Evolutionary conservation across 495 filamentous ascomycete species (phyloP), one percentile per base, ranked within the genome.

Genomic region (Xylaria flabelliformis): DNA sequence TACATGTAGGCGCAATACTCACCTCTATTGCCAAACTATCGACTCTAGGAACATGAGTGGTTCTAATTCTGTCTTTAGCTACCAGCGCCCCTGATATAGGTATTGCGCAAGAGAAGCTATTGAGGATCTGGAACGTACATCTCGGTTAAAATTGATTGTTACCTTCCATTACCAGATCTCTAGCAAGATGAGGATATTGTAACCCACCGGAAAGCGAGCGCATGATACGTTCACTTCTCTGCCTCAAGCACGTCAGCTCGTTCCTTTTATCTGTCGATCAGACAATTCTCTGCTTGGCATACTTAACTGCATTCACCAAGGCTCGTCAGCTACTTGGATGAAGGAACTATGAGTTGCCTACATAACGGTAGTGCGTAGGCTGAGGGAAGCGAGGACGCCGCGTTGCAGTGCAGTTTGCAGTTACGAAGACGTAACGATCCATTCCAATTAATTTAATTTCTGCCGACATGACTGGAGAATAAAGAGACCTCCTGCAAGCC

Each of bases 391-490:
- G 32, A 56, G 13, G 63, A 72, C 39, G 61, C 63, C 36, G 58
- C 64, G 70, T 72, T 72, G 32, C 70, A 72, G 51, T 72, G 70
- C 70, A 67, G 70, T 67, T 59, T 67, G 70, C 70, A 67, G 70
- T 66, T 59, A 72, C 70, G 69, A 68, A 36, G 67, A 77, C 61
- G 75, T 76, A 77, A 76, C 75, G 65, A 77, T 79, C 75, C 75
- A 75, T 75, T 58, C 58, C 70, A 73, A 65, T 76, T 79, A 75
- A 79, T 77, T 39, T 76, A 77, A 73, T 71, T 71, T 67, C 48
- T 61, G 56, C 51, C 65, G 64, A 34, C 64, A 19, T 26, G 62
- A 58, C 13, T 48, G 36, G 61, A 50, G 42, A 36, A 63, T 59
- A 51, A 61, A 9, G 50, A 56, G 32, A 8, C 13, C 10, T 67